Evolutionary conservation across 768 basidiomycete genomes (phyloP).

Genomic region (Chiua virens): DNA sequence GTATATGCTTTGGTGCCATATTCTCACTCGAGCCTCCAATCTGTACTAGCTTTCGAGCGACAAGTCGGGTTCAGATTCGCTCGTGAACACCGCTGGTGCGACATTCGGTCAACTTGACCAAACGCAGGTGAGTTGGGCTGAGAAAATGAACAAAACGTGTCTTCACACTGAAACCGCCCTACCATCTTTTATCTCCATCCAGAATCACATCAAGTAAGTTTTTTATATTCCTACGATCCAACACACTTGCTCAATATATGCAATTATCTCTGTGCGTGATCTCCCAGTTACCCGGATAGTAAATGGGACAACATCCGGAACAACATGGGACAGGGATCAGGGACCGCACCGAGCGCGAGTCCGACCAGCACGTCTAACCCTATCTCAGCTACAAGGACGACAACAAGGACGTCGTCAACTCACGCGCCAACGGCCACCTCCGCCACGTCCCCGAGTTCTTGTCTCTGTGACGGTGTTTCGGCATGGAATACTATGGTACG

Average conservation of each 20-base stretch:
- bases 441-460: constrained; percentile 19
- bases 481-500: constrained; percentile 41
- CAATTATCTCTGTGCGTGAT: not conserved
- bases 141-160: too few species aligned
- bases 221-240: not conserved
- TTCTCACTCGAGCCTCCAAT: too few species aligned
- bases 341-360: constrained; percentile 11
- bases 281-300: constrained; percentile 59
- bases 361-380: constrained; percentile 17
- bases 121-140: constrained; percentile 36
- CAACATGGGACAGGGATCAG: constrained; percentile 50
- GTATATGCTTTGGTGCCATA: too few species aligned
- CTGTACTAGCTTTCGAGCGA: constrained; percentile 51
- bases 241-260: not conserved
- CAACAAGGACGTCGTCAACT: not conserved
- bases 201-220: constrained; percentile 64
- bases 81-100: constrained; percentile 49
- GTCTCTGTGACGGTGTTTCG: constrained; percentile 41
- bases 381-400: not conserved
- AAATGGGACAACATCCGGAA: constrained; percentile 69
- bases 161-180: too few species aligned
- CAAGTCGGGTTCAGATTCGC: constrained; percentile 55
- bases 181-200: not conserved
- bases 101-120: constrained; percentile 56
- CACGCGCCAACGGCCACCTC: constrained; percentile 14